These are phyloP conservation scores for Schizopora paradoxa DNA, from an alignment of 1,284 basidiomycete species.

Conservation along the genomic window DNA sequence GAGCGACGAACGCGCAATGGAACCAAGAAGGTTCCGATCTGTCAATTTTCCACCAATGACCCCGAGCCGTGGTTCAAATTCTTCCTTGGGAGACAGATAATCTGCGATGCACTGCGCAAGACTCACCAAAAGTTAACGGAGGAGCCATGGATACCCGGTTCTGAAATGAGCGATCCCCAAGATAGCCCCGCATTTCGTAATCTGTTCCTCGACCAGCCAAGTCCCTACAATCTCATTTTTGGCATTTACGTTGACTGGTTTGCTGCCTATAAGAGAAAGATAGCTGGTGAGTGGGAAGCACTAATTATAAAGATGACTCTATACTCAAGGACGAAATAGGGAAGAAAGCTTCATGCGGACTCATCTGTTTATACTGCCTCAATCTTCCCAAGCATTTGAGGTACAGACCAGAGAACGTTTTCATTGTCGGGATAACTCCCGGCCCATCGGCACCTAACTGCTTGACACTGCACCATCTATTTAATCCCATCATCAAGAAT, in stretches of 20 bases:
- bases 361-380: background rate
- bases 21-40: conserved; percentile 21
- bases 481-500: too few species aligned
- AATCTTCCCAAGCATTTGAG: background rate
- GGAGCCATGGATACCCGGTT: conserved; percentile 22
- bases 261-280: conserved; percentile 26
- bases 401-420: background rate
- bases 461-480: too few species aligned
- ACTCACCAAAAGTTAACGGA: conserved; percentile 10
- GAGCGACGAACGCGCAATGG: conserved; percentile 18
- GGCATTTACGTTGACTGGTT: conserved; percentile 35
- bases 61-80: conserved; percentile 30
- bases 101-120: conserved; percentile 23
- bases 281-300: too few species aligned
- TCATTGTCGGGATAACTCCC: background rate
- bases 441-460: background rate
- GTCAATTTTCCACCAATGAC: conserved; percentile 26
- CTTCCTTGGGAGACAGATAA: conserved; percentile 26
- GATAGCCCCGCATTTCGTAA: too few species aligned
- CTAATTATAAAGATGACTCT: too few species aligned
- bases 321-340: too few species aligned
- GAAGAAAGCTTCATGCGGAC: background rate
- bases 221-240: conserved; percentile 27
- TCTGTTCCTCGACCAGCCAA: conserved; percentile 7
- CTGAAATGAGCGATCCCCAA: conserved; percentile 18